phyloP scores from a whole-genome alignment of 2,329 filamentous ascomycete genomes.

The Calonectria multiphialidica region DNA sequence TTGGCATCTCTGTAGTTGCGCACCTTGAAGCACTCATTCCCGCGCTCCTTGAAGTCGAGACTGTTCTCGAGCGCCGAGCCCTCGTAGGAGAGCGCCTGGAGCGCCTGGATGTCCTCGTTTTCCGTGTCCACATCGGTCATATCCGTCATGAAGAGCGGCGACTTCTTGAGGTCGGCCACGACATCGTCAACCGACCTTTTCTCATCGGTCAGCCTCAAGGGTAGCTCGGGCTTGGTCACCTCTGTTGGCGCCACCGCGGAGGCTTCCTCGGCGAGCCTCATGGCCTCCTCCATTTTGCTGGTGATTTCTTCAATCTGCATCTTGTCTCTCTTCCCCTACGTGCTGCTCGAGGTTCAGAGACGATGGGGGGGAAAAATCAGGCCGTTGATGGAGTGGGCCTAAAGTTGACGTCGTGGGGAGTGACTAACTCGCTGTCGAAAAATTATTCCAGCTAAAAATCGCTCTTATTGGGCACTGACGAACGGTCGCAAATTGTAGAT shows the following conservation, averaged over 20 bases:
- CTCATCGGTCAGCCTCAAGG: conserved; percentile 54
- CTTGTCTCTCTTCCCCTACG: conserved; percentile 11
- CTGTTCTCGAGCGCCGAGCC: conserved; percentile 88
- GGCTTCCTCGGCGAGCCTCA: conserved; percentile 37
- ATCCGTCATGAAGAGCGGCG: conserved; percentile 95
- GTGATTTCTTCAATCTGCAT: conserved; percentile 59
- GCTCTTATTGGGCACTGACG: conserved; percentile 39
- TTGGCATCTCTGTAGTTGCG: conserved; percentile 85
- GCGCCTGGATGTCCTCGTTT: conserved; percentile 85
- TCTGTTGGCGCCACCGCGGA: conserved; percentile 19
- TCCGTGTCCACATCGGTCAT: conserved; percentile 84
- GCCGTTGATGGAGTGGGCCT: conserved; percentile 12
- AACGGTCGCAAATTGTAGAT: conserved; percentile 20
- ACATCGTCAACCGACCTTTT: conserved; percentile 67
- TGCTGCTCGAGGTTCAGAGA: not conserved
- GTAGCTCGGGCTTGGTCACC: conserved; percentile 57
- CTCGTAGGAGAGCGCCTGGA: conserved; percentile 93
- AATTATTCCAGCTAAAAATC: conserved; percentile 38
- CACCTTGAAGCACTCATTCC: conserved; percentile 86
- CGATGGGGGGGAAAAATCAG: not conserved
- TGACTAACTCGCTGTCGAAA: conserved; percentile 31
- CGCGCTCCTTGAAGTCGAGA: conserved; percentile 87
- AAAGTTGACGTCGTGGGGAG: conserved; percentile 22
- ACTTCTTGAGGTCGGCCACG: conserved; percentile 68
- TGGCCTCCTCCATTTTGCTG: conserved; percentile 53